Conservation (phyloP, 441 rosid genomes). For the Pelargonium cotyledonis region DNA sequence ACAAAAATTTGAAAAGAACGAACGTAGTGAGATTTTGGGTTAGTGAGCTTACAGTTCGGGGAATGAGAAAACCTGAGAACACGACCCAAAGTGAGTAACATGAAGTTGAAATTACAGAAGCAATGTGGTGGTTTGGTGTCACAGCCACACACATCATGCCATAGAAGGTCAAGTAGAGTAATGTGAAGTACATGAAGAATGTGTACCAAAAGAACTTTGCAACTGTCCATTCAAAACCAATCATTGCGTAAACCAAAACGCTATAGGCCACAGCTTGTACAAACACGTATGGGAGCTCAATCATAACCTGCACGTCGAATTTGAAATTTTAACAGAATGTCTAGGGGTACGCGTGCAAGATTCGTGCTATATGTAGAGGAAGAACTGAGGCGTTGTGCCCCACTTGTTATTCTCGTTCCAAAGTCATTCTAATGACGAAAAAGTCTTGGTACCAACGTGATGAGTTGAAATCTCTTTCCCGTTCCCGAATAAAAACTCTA, state of each 20-base stretch:
- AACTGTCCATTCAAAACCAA: slow-evolving; percentile 46
- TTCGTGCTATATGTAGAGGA: too few species aligned
- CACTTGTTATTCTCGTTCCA: too few species aligned
- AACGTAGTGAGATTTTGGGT: neutral
- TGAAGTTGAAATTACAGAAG: slow-evolving; percentile 34
- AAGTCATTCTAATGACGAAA: too few species aligned
- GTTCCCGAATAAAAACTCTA: too few species aligned
- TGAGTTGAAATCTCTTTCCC: too few species aligned
- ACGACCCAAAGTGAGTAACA: slow-evolving; percentile 46
- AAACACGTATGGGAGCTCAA: slow-evolving; percentile 48
- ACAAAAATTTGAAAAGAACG: neutral
- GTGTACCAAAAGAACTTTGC: slow-evolving; percentile 8
- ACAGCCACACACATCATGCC: slow-evolving; percentile 61
- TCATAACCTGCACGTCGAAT: slow-evolving; percentile 30
- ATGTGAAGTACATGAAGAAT: slow-evolving; percentile 49
- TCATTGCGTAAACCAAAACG: slow-evolving; percentile 47
- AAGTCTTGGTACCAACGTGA: too few species aligned
- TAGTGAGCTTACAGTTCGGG: slow-evolving; percentile 32
- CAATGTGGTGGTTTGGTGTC: slow-evolving; percentile 47
- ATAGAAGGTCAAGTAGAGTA: slow-evolving; percentile 46
- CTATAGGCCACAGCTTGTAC: slow-evolving; percentile 44
- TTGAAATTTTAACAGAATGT: neutral
- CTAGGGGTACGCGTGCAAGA: too few species aligned
- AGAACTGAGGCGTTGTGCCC: too few species aligned
- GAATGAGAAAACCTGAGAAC: slow-evolving; percentile 54